Base-by-base conservation (phyloP, 2,329 filamentous ascomycete genomes). In the Plectosphaerella sp. region DNA sequence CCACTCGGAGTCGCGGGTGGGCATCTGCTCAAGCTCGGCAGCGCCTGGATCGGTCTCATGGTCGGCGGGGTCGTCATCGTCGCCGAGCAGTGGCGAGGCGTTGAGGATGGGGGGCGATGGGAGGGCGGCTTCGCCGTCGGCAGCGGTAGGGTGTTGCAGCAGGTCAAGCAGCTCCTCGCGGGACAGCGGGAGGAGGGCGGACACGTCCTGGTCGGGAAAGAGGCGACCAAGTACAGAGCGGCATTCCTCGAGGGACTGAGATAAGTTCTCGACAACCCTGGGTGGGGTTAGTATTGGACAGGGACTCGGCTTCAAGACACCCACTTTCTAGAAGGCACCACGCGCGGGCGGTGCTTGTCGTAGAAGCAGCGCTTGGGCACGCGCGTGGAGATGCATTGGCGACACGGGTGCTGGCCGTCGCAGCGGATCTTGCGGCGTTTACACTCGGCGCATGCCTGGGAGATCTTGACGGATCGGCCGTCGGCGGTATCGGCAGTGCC, bases 311-410 rank as follows among this genome's bases (percentile, higher is more conserved):
- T 12, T 12, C 28, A 9, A 33, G 28, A 12, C 20, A 14, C 47
- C 7, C 80, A 82, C 87, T 89, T 91, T 68, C 87, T 81, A 8
- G 89, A 92, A 1, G 89, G 88, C 52, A 90, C 85, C 9, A 89
- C 83, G 55, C 87, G 76, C 66, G 89, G 87, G 15, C 88, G 80
- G 57, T 91, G 88, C 70, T 92, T 91, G 59, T 90, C 87, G 67
- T 93, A 93, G 61, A 86, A 85, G 65, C 89, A 93, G 51, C 83
- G 78, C 66, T 91, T 89, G 4, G 88, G 86, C 57, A 89, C 88
- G 51, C 89, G 84, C 64, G 90, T 92, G 67, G 88, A 91, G 52
- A 89, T 79, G 65, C 89, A 94, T 65, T 91, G 89, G 35, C 88
- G 87, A 64, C 89, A 94, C 10, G 89, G 89, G 63, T 90, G 86